A percentile compares a stretch with the other conserved stretches of the same genome.
Evolutionary conservation across 371 early-diverging fungal genomes (phyloP).

Genomic region (Mortierella sp.): DNA sequence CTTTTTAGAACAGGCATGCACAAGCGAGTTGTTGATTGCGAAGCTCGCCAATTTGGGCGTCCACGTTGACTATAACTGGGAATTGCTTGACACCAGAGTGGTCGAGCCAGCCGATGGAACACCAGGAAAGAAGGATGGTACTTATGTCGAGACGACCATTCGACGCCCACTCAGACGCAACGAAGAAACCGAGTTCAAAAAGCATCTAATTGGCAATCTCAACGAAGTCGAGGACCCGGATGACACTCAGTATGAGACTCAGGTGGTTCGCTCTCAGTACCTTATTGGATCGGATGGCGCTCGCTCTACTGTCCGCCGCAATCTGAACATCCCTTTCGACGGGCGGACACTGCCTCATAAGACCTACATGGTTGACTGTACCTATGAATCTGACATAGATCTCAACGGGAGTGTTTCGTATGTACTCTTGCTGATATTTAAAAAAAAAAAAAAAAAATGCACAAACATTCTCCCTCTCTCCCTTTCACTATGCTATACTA

Average conservation of each 20-base stretch:
- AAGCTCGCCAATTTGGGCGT: constrained; percentile 24
- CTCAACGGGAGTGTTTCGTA: constrained; percentile 16
- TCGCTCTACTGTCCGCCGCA: constrained; percentile 39
- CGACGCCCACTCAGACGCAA: constrained; percentile 15
- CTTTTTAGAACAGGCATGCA: constrained; percentile 47
- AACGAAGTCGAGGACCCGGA: constrained; percentile 17
- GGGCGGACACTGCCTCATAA: constrained; percentile 24
- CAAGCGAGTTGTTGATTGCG: constrained; percentile 19
- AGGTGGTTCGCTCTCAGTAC: constrained; percentile 35
- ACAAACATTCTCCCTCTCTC: neutral
- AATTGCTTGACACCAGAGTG: constrained; percentile 48
- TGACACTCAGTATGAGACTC: constrained; percentile 28
- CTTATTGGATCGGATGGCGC: constrained; percentile 46
- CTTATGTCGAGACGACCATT: constrained; percentile 39
- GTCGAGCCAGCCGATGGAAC: constrained; percentile 8
- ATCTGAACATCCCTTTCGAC: constrained; percentile 34
- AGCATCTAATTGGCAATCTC: constrained; percentile 11
- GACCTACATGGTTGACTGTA: constrained; percentile 26
- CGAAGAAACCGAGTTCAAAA: constrained; percentile 6
- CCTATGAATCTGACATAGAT: constrained; percentile 10
- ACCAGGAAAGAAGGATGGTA: neutral
- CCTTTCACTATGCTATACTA: neutral
- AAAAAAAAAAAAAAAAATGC: neutral
- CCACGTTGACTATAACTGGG: constrained; percentile 48
- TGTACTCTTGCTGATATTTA: neutral